phyloP scores from a whole-genome alignment of 495 filamentous ascomycete genomes.

The Aspergillus avenaceus region DNA sequence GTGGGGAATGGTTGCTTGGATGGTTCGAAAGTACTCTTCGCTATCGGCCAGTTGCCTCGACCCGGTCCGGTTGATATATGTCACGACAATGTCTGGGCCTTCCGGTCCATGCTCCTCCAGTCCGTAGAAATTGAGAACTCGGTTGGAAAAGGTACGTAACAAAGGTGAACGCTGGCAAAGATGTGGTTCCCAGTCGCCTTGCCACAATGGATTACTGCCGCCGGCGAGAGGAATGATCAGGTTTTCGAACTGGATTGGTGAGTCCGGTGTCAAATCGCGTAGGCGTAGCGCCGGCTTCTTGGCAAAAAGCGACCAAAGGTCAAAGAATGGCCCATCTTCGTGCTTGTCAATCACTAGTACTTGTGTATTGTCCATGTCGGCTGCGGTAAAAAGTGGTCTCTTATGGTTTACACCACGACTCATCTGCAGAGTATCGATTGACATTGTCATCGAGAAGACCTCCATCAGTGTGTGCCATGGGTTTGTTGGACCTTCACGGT shows the following conservation, averaged over 20 bases:
- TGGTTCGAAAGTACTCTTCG: conserved; percentile 18
- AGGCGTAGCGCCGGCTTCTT: conserved; percentile 20
- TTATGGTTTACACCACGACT: conserved; percentile 2
- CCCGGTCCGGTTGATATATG: conserved; percentile 30
- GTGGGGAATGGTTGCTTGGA: conserved; percentile 18
- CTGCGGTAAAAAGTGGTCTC: conserved; percentile 10
- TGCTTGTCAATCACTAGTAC: conserved; percentile 30
- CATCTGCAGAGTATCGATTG: conserved; percentile 31
- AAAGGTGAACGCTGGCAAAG: conserved; percentile 23
- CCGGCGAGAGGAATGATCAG: conserved; percentile 36
- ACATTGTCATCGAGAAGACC: conserved; percentile 31
- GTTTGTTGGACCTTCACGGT: conserved; percentile 31
- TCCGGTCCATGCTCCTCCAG: conserved; percentile 11
- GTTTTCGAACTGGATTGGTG: conserved; percentile 16
- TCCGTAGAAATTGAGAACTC: conserved; percentile 21
- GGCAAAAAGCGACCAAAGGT: conserved; percentile 31
- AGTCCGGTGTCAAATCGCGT: conserved; percentile 11
- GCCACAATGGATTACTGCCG: conserved; percentile 34
- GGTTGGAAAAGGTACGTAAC: conserved; percentile 25
- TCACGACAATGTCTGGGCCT: conserved; percentile 19
- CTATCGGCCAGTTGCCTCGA: conserved; percentile 24
- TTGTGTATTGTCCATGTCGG: conserved; percentile 26
- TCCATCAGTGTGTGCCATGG: conserved; percentile 40
- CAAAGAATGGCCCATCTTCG: conserved; percentile 28
- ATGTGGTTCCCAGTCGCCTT: conserved; percentile 25